A percentile compares a stretch with the other conserved stretches of the same genome.
Conservation (phyloP, 1,284 basidiomycete genomes). For the Ceratorhiza oryzae-sativae region DNA sequence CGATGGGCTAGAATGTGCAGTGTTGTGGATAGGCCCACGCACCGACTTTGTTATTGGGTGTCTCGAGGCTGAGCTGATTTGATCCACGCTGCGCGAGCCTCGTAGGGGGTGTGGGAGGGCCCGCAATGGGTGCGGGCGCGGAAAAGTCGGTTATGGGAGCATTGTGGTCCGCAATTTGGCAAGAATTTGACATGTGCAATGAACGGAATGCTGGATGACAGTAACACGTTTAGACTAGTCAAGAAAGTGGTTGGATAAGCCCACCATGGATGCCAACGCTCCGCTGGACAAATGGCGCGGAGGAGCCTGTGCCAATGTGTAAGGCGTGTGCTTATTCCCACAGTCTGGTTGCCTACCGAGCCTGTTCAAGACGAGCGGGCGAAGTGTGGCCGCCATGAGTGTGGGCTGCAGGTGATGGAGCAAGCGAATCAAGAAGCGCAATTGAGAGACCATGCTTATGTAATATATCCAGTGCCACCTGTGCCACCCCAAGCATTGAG, state of each 20-base stretch:
- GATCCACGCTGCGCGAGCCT: conserved; percentile 72
- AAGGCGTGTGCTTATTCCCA: not conserved
- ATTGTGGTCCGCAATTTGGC: conserved; percentile 52
- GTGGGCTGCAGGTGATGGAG: conserved; percentile 10
- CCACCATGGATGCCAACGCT: conserved; percentile 39
- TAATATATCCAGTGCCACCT: not conserved
- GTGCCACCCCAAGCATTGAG: not conserved
- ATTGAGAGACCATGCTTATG: conserved; percentile 10
- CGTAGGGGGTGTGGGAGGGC: conserved; percentile 37
- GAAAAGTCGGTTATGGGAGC: conserved; percentile 52
- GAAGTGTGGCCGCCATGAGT: conserved; percentile 17
- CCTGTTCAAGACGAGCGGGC: conserved; percentile 6
- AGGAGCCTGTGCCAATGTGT: not conserved
- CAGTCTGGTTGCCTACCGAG: not conserved
- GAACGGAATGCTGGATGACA: conserved; percentile 58
- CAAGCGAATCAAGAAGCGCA: conserved; percentile 38
- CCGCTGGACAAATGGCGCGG: conserved; percentile 11
- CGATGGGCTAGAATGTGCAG: conserved; percentile 1
- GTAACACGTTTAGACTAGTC: not conserved
- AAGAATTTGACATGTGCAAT: conserved; percentile 61
- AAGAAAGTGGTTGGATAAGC: conserved; percentile 18
- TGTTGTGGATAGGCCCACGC: conserved; percentile 50
- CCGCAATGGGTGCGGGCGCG: conserved; percentile 44
- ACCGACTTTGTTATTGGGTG: conserved; percentile 90
- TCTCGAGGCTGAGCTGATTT: conserved; percentile 86